Conservation (phyloP, 1,139 yeast genomes). For the Blastobotrys raffinosifermentans region DNA sequence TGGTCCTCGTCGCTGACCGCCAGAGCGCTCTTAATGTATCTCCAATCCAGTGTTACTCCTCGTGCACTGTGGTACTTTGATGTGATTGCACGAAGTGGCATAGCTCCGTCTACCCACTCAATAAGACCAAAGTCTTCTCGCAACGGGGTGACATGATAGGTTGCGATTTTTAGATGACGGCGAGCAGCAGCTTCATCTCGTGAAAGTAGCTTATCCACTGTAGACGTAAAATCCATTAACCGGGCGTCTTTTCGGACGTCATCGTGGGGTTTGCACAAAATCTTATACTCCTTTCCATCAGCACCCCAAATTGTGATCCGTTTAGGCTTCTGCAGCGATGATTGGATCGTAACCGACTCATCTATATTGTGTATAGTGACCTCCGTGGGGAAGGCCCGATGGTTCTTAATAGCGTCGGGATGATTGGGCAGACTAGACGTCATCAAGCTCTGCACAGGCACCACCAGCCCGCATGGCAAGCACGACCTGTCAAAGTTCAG, state of each 20-base stretch:
- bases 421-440: conserved; percentile 57
- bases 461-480: conserved; percentile 64
- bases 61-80: conserved; percentile 37
- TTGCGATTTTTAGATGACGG: conserved; percentile 62
- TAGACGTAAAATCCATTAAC: conserved; percentile 85
- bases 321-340: conserved; percentile 83
- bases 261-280: conserved; percentile 80
- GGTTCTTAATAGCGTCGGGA: conserved; percentile 39
- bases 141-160: conserved; percentile 86
- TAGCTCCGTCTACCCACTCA: conserved; percentile 86
- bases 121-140: conserved; percentile 85
- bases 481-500: conserved; percentile 18
- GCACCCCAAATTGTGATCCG: conserved; percentile 72
- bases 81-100: conserved; percentile 70
- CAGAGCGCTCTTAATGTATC: conserved; percentile 1
- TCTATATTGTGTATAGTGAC: conserved; percentile 53
- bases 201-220: conserved; percentile 68
- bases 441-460: conserved; percentile 74
- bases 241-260: conserved; percentile 95
- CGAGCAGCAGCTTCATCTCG: conserved; percentile 67
- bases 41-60: conserved; percentile 32
- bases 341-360: conserved; percentile 59
- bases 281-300: conserved; percentile 62
- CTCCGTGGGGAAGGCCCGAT: conserved; percentile 50
- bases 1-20: conserved; percentile 8